Evolutionary conservation across 1,284 basidiomycete genomes (phyloP), one percentile per base, ranked within the genome.

Genomic region (Rugosomyces carneus): DNA sequence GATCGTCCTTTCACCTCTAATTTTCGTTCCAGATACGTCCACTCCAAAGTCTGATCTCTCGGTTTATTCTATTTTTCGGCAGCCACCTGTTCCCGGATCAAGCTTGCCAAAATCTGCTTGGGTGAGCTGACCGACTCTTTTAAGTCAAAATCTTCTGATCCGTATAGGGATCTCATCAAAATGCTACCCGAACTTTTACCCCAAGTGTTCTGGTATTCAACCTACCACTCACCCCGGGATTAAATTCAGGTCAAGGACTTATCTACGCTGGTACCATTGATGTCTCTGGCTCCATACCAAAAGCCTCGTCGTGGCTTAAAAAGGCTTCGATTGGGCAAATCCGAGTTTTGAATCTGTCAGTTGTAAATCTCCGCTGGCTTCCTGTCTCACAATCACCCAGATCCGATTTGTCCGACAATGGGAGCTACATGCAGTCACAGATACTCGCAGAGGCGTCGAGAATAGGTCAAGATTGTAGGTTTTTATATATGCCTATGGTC

Each of bases 301-400:
- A 61, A 47, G 54, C 56, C 18, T 61, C 56, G 37, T 56, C 57
- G 19, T 67, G 63, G 37, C 37, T 48, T 2, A 75, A 65, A 52
- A 72, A 77, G 40, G 59, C 68, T 5, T 44, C 60, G 0, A 68
- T 80, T 26, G 84, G 84, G n/a, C 63, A 59, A 13, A 63, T 80
- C 13, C 59, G 58, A 32, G 68, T 77, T 15, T 53, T 87, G 23
- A 74, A 72, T 51, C 43, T 83, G 84, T 85, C 51, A 54, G 77
- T 58, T 13, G 21, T 23, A n/a, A n/a, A 16, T 21, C n/a, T 19
- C 16, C 20, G 44, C 35, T 40, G 5, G 48, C 36, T 15, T 1
- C 20, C 13, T 35, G 15, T 47, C 24, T 48, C 31, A 34, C 27
- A 3, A 34, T 27, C 46, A 35, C 19, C 15, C 50, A 87, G 84